These are phyloP conservation scores for Aureobasidium lini DNA, from an alignment of 2,329 filamentous ascomycete species.

Conservation along the genomic window DNA sequence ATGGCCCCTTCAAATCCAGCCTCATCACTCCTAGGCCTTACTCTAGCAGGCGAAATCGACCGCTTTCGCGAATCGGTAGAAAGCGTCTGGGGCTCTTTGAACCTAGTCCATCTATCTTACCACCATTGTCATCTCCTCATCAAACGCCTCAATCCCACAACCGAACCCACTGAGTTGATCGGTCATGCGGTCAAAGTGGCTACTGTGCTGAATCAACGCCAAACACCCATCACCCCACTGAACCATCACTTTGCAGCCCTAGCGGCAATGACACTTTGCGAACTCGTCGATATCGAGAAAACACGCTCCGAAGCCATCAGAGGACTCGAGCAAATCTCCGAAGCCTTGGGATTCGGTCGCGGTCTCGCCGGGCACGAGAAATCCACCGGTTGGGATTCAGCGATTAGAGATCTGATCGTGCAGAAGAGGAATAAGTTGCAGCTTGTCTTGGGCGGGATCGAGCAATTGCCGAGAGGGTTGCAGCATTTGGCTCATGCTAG, in stretches of 20 bases:
- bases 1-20: slow-evolving; percentile 36
- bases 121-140: slow-evolving; percentile 62
- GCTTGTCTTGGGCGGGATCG: slow-evolving; percentile 29
- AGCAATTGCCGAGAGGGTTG: slow-evolving; percentile 34
- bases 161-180: slow-evolving; percentile 50
- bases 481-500: slow-evolving; percentile 53
- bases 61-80: slow-evolving; percentile 60
- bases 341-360: slow-evolving; percentile 41
- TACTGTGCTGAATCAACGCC: slow-evolving; percentile 49
- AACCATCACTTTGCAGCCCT: slow-evolving; percentile 61
- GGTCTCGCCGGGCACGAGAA: slow-evolving; percentile 33
- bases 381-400: slow-evolving; percentile 51
- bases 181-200: slow-evolving; percentile 54
- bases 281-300: slow-evolving; percentile 49
- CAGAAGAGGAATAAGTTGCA: slow-evolving; percentile 35
- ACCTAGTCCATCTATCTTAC: slow-evolving; percentile 59
- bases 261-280: slow-evolving; percentile 52
- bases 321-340: slow-evolving; percentile 50
- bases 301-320: slow-evolving; percentile 51
- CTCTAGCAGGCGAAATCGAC: slow-evolving; percentile 54
- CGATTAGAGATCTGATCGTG: slow-evolving; percentile 46
- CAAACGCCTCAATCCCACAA: slow-evolving; percentile 51
- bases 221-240: slow-evolving; percentile 53
- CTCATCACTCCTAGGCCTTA: slow-evolving; percentile 39
- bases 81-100: slow-evolving; percentile 42